Conservation (phyloP, 441 rosid species). For the Populus hybrid region DNA sequence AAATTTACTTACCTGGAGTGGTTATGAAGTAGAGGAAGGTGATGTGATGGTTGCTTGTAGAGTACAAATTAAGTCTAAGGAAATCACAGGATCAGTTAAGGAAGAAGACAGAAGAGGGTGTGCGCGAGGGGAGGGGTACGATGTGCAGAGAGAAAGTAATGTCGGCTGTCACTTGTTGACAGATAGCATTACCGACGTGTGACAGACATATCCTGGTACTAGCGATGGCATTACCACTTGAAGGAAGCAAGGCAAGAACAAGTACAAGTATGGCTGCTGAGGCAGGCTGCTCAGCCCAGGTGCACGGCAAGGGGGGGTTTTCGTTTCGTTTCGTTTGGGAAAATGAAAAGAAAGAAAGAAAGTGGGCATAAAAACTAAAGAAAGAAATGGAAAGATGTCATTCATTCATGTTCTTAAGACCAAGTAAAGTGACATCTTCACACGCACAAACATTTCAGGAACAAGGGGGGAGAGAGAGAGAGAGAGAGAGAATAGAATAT, state of each 20-base stretch:
- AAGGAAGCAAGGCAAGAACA: neutral
- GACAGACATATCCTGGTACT: neutral
- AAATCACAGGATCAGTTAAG: conserved; percentile 11
- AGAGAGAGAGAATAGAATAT: neutral
- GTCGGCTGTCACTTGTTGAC: conserved; percentile 21
- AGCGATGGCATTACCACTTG: neutral
- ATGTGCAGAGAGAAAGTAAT: conserved; percentile 7
- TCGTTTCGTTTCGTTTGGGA: neutral
- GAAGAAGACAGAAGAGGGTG: conserved; percentile 3
- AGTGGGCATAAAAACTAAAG: conserved; percentile 11
- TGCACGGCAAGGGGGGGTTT: neutral
- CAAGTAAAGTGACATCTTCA: conserved; percentile 14
- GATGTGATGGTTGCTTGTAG: conserved; percentile 21
- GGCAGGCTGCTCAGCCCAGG: neutral
- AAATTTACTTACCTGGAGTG: conserved; percentile 3
- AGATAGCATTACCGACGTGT: neutral
- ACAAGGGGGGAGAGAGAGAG: neutral
- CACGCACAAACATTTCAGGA: neutral
- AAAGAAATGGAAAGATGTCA: neutral
- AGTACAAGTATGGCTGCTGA: neutral
- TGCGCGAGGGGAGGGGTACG: conserved; percentile 13
- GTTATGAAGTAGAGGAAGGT: conserved; percentile 2
- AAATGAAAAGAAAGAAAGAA: conserved; percentile 9
- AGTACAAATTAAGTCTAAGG: conserved; percentile 4
- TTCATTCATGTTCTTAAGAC: neutral